Base-by-base conservation (phyloP, 768 basidiomycete species). In the Coprinellus micaceus region DNA sequence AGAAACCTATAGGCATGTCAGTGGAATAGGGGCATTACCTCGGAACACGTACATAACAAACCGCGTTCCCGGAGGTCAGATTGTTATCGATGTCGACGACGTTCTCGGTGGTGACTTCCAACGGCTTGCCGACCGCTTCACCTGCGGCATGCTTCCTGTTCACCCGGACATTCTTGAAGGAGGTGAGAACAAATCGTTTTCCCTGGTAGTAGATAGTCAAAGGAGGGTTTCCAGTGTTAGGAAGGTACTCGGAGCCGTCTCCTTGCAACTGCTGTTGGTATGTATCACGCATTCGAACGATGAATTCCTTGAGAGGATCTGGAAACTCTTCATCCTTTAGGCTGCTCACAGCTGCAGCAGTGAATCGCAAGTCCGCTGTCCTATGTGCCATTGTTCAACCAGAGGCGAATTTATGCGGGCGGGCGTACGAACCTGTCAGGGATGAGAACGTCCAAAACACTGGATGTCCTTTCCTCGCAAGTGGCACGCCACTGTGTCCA, bases 291-390 rank as follows among this genome's bases (percentile, higher is more conserved):
- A 48, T 26, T 30, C 17, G 1, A 11, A n/a, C 15, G 3, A 53
- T 19, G 19, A 57, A 58, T 22, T 53, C 25, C 1, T 45, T 46
- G 43, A 63, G 49, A 17, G 50, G 43, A 22, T 15, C 37, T 3
- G 62, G 62, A 55, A 58, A 63, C 13, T 51, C 36, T 19, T 40
- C 21, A 44, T 49, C 53, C 43, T 53, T 40, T 7, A 57, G 21
- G 10, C 21, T 21, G 15, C 11, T 21, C 2, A 40, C n/a, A 22
- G 12, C 25, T 2, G 21, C 40, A 15, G 56, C 46, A n/a, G 54
- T 49, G 4, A 60, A 22, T n/a, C 59, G 54, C 21, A 60, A 44
- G 17, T 48, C 47, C 9, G 47, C 25, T 48, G 43, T 29, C 44
- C 52, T 44, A 43, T 5, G 51, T n/a, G n/a, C n/a, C n/a, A n/a